A percentile compares a stretch with the other conserved stretches of the same genome.
Evolutionary conservation across 2,329 filamentous ascomycete species (phyloP).

Genomic region (Aureobasidium zeae): DNA sequence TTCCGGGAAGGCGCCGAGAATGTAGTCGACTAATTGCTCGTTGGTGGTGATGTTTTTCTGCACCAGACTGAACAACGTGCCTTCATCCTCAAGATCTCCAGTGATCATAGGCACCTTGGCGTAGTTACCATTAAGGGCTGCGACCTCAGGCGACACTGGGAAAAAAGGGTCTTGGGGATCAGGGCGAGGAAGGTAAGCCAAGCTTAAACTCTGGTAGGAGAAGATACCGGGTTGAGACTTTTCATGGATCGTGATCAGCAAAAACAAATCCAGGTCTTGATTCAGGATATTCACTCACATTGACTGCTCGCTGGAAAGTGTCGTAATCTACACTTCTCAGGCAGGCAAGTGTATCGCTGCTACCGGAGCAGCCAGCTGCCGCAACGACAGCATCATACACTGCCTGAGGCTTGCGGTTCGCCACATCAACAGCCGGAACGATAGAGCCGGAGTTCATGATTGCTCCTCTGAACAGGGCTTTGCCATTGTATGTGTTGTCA

Average conservation of each 20-base stretch:
- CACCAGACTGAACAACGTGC: conserved; percentile 63
- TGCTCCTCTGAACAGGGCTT: conserved; percentile 62
- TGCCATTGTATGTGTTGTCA: conserved; percentile 63
- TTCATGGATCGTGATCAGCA: no score
- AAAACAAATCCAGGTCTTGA: no score
- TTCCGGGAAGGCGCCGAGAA: conserved; percentile 52
- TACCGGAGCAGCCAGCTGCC: conserved; percentile 37
- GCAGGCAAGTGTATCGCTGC: conserved; percentile 39
- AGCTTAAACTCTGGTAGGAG: conserved; percentile 57
- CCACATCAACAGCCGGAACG: conserved; percentile 44
- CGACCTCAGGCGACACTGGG: conserved; percentile 52
- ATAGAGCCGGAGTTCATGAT: conserved; percentile 70
- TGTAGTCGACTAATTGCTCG: conserved; percentile 51
- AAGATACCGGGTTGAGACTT: conserved; percentile 57
- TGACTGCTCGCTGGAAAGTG: conserved; percentile 51
- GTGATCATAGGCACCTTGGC: conserved; percentile 55
- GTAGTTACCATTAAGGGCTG: conserved; percentile 46
- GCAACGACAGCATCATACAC: conserved; percentile 41
- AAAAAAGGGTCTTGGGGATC: conserved; percentile 51
- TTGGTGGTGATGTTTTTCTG: conserved; percentile 59
- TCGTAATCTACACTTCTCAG: conserved; percentile 39
- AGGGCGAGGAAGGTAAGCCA: conserved; percentile 66
- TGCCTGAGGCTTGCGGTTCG: conserved; percentile 55
- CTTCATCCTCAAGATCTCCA: conserved; percentile 72
- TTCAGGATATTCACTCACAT: conserved; percentile 27